These are phyloP conservation scores for Cystobasidium sp. DNA, from an alignment of 1,284 basidiomycete species.

Conservation along the genomic window DNA sequence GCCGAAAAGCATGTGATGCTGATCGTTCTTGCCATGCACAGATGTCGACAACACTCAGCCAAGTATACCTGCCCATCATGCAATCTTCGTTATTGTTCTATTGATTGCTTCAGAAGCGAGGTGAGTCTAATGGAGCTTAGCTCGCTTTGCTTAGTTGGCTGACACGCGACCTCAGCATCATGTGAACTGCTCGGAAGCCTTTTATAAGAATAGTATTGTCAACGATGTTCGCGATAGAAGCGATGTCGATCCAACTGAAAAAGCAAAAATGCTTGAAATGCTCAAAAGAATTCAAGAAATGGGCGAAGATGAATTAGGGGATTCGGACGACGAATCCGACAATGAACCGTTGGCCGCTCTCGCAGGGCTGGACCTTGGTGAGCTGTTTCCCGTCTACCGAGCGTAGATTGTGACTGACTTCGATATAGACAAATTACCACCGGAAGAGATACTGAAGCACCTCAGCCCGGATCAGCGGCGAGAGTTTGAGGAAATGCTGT, in stretches of 20 bases:
- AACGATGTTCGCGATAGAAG: constrained; percentile 25
- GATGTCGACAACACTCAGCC: constrained; percentile 73
- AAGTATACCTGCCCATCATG: constrained; percentile 78
- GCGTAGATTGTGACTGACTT: background rate
- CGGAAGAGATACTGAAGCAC: constrained; percentile 28
- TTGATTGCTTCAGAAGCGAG: constrained; percentile 68
- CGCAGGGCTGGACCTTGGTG: constrained; percentile 28
- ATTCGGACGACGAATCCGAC: constrained; percentile 10
- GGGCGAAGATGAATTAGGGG: constrained; percentile 10
- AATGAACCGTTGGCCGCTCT: constrained; percentile 1
- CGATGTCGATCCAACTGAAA: constrained; percentile 31
- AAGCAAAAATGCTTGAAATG: constrained; percentile 39
- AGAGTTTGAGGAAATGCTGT: constrained; percentile 31
- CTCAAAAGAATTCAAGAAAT: constrained; percentile 31
- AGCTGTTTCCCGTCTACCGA: background rate
- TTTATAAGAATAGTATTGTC: constrained; percentile 37
- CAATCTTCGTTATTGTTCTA: constrained; percentile 76
- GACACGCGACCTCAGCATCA: constrained; percentile 27
- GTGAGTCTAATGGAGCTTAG: background rate
- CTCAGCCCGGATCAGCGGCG: constrained; percentile 37
- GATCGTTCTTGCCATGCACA: constrained; percentile 53
- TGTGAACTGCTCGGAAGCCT: constrained; percentile 35
- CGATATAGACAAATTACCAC: constrained; percentile 17
- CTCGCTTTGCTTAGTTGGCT: background rate
- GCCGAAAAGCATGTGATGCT: background rate